These are phyloP conservation scores for Dentipellis fragilis DNA, from an alignment of 768 basidiomycete species.

Conservation along the genomic window DNA sequence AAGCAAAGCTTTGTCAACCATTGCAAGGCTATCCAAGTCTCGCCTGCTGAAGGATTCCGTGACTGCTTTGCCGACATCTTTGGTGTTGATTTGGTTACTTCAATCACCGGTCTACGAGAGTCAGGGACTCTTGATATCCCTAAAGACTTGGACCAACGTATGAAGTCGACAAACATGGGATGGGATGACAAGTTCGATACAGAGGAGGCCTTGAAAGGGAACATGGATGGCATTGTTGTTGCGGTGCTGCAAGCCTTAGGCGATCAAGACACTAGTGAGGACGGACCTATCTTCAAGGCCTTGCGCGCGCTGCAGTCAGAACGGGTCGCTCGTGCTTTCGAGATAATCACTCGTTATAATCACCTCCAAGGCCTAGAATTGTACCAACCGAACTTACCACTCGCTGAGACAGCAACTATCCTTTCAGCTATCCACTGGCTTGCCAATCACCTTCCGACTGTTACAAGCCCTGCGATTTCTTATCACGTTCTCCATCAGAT, in stretches of 20 bases:
- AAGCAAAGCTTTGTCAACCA: conserved; percentile 44
- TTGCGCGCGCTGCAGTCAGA: conserved; percentile 30
- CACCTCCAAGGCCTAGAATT: conserved; percentile 33
- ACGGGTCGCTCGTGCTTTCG: conserved; percentile 36
- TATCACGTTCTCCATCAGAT: conserved; percentile 74
- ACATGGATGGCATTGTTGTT: conserved; percentile 47
- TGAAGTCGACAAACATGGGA: conserved; percentile 25
- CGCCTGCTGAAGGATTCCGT: conserved; percentile 37
- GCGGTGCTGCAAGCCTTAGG: conserved; percentile 53
- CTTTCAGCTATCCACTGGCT: conserved; percentile 57
- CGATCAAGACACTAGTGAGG: conserved; percentile 52
- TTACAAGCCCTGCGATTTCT: conserved; percentile 44
- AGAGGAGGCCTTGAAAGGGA: conserved; percentile 25
- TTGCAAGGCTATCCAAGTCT: conserved; percentile 49
- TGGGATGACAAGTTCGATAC: conserved; percentile 24
- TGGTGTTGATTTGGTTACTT: conserved; percentile 46
- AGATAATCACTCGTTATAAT: conserved; percentile 43
- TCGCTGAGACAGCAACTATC: conserved; percentile 37
- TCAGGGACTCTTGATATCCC: conserved; percentile 10
- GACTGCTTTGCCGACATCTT: conserved; percentile 64
- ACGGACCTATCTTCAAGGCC: conserved; percentile 38
- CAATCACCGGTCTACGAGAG: conserved; percentile 25
- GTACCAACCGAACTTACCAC: conserved; percentile 61
- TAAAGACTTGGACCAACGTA: conserved; percentile 24
- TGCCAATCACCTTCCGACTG: conserved; percentile 26